A percentile compares a stretch with the other conserved stretches of the same genome.
Conservation (phyloP, 805 yeast species). For the Yamadazyma endophytica region DNA sequence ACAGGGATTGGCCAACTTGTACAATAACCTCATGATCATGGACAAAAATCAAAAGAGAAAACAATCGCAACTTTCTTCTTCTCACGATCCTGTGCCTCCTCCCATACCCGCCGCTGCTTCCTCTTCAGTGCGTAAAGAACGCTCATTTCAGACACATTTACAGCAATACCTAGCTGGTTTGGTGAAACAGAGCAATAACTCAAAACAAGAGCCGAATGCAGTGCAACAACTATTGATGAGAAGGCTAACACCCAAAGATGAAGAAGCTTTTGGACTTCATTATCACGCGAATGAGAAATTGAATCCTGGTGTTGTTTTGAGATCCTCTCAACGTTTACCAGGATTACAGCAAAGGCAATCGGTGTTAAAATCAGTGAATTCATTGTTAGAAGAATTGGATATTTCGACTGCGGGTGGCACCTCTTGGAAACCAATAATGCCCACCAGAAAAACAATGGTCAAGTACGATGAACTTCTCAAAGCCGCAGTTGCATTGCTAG, state of each 20-base stretch:
- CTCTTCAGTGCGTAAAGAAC: slow-evolving; percentile 41
- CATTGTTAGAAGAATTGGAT: slow-evolving; percentile 71
- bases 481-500: slow-evolving; percentile 67
- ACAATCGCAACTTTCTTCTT: slow-evolving; percentile 33
- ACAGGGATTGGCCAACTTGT: slow-evolving; percentile 84
- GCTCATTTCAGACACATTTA: slow-evolving; percentile 41
- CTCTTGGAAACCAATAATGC: slow-evolving; percentile 73
- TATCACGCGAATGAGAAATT: slow-evolving; percentile 68
- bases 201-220: slow-evolving; percentile 33
- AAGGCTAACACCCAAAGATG: slow-evolving; percentile 69
- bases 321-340: slow-evolving; percentile 56
- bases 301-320: slow-evolving; percentile 74
- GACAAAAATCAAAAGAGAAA: slow-evolving; percentile 59
- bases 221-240: slow-evolving; percentile 45
- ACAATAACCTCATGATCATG: slow-evolving; percentile 68
- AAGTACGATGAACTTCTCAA: slow-evolving; percentile 73
- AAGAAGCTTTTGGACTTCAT: slow-evolving; percentile 77
- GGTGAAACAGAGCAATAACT: slow-evolving; percentile 22
- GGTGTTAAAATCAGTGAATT: slow-evolving; percentile 69
- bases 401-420: slow-evolving; percentile 56
- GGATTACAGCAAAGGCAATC: slow-evolving; percentile 58
- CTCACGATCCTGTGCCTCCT: slow-evolving; percentile 51
- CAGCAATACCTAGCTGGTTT: slow-evolving; percentile 39
- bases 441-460: slow-evolving; percentile 72
- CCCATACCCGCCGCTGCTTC: slow-evolving; percentile 55